Base-by-base conservation (phyloP, 805 yeast species). In the Starmerella lactis-condensi region DNA sequence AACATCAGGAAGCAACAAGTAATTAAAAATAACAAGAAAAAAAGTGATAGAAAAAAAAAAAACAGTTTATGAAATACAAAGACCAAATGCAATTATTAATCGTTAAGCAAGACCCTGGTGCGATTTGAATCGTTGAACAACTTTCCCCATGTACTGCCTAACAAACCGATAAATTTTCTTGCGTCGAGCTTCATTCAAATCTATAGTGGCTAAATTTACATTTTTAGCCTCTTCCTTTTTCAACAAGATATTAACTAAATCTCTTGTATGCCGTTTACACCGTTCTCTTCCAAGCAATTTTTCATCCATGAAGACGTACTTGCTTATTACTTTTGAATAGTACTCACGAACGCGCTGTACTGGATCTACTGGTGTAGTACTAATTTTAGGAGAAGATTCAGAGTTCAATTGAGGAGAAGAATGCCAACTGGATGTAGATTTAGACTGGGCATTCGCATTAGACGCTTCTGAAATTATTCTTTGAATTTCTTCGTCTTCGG, bases 211-310 rank as follows among this genome's bases (percentile, higher is more conserved):
- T 4, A 25, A 19, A 4, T 17, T 24, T 2, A 33, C 21, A 13
- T 22, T 24, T 9, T 32, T 29, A 8, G 31, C 17, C 43, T 38
- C 36, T 62, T 64, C 95, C 50, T 85, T 89, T 4, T 63, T 61
- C 1, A 72, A 67, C 26, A 89, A 57, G 0, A 60, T 54, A 39
- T 70, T 65, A 4, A 74, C 81, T 35, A 85, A 69, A 30, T 82
- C 93, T 37, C 69, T 66, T 2, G 93, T 78, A 53, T 82, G 75
- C 23, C 64, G 64, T 53, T 83, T 85, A 31, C 79, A 47, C 34
- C 69, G 62, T 4, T 76, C 92, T 35, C 69, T 71, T 4, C 81
- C 82, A 15, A 85, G 59, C 32, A 69, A 72, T 2, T 59, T 48
- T 40, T 69, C 74, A 50, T 75, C 69, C 41, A 67, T 68, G 40